phyloP scores from a whole-genome alignment of 23 red algal genomes.

The Gracilariopsis chorda region DNA sequence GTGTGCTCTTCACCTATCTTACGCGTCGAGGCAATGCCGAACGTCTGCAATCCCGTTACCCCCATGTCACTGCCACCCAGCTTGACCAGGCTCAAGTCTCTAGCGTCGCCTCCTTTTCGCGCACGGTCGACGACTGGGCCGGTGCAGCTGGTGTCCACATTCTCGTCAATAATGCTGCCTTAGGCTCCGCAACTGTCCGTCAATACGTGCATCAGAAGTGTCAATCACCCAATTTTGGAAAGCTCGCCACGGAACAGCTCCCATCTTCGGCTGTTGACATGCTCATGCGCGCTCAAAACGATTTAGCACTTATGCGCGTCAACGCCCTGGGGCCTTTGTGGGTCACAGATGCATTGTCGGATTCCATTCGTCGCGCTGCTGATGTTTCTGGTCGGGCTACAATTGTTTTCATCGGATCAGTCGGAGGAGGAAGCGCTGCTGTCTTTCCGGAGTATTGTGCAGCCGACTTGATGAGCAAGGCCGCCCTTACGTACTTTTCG shows the following conservation, averaged over 20 bases:
- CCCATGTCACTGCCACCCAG: slow-evolving; percentile 15
- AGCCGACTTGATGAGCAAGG: slow-evolving; percentile 79
- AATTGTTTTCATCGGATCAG: slow-evolving; percentile 79
- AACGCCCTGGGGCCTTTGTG: slow-evolving; percentile 82
- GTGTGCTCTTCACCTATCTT: slow-evolving; percentile 76
- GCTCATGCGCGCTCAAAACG: slow-evolving; percentile 17
- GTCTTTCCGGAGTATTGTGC: slow-evolving; percentile 83
- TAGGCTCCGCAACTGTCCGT: slow-evolving; percentile 63
- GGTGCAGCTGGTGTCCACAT: slow-evolving; percentile 55
- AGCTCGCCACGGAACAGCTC: neutral
- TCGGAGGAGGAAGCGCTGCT: slow-evolving; percentile 70
- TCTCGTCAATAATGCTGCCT: slow-evolving; percentile 77
- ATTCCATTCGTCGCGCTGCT: slow-evolving; percentile 42
- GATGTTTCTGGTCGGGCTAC: neutral
- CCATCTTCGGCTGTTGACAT: slow-evolving; percentile 1
- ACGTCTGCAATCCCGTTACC: neutral
- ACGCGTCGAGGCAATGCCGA: slow-evolving; percentile 1
- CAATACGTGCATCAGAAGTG: slow-evolving; percentile 28
- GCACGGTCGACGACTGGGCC: slow-evolving; percentile 50
- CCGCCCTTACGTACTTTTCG: slow-evolving; percentile 73
- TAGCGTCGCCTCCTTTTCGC: slow-evolving; percentile 35
- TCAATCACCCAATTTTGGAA: neutral
- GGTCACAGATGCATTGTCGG: slow-evolving; percentile 68
- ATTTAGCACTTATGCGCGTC: slow-evolving; percentile 74
- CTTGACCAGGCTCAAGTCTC: slow-evolving; percentile 70